Base-by-base conservation (phyloP, 106 monocot species). In the Alisma plantagoaquatica region DNA sequence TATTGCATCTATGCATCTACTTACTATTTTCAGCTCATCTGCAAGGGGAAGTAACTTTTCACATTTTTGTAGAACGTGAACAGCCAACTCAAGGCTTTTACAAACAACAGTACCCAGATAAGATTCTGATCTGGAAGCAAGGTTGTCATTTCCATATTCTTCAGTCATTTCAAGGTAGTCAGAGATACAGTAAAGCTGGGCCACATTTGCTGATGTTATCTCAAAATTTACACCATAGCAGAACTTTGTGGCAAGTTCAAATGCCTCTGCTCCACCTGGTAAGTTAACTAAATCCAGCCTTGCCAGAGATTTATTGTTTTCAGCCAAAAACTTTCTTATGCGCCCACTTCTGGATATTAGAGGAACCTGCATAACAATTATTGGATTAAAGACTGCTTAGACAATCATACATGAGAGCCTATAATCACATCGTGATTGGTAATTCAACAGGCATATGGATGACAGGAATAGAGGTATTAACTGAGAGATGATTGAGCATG, bases 171-270 rank as follows among this genome's bases (percentile, higher is more conserved):
- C 76, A 27, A 82, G 76, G 63, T 76, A 82, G 41, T 73, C 57
- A 26, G 76, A 82, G 9, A 57, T 61, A 56, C 82, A 73, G 30
- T 33, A 59, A 20, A 83, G 59, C 35, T 70, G 73, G n/a, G 73
- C 82, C 43, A 70, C 73, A 54, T 77, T 77, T 18, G 42, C 17
- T 16, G 82, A 52, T 5, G 73, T 73, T 14, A 77, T 81, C 60
- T 81, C 81, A 33, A 81, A 76, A 21, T 81, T 72, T 16, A 81
- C 49, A 11, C 76, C 81, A 41, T 81, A 81, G 71, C 81, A 81
- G 29, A 81, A 81, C 65, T 81, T 81, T 33, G 67, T 72, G 28
- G 57, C 81, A 4, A 76, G 67, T 52, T 75, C 66, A 60, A 81
- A 81, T 43, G 75, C 42, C 24, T 67, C 67, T 23, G 68, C 9